Evolutionary conservation across 208 protist genomes (phyloP).

Genomic region (Novymonas esmeraldas): DNA sequence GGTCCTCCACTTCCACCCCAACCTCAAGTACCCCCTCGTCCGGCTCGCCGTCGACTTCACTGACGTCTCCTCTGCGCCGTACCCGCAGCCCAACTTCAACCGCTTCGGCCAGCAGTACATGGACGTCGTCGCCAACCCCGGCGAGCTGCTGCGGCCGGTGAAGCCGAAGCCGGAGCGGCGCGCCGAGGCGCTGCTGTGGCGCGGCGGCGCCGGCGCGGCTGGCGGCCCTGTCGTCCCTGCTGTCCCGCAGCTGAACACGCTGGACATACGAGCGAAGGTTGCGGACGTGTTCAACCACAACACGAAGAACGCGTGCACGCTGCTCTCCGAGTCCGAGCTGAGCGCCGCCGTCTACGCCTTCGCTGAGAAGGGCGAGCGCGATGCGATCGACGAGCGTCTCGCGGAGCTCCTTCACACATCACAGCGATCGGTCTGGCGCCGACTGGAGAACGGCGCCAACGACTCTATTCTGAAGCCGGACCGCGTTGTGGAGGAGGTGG

Average conservation of each 20-base stretch:
- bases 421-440: constrained; percentile 76
- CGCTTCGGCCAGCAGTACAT: constrained; percentile 93
- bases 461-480: constrained; percentile 68
- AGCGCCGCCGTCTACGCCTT: constrained; percentile 90
- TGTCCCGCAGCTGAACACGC: constrained; percentile 52
- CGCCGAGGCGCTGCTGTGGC: constrained; percentile 5
- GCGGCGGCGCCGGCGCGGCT: constrained; percentile 1
- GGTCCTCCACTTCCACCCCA: constrained; percentile 75
- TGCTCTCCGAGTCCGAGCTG: constrained; percentile 85
- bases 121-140: constrained; percentile 87
- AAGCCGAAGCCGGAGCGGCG: constrained; percentile 60
- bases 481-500: constrained; percentile 54
- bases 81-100: constrained; percentile 84
- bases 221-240: constrained; percentile 41
- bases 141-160: constrained; percentile 71
- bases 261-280: constrained; percentile 87
- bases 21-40: constrained; percentile 86
- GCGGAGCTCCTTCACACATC: constrained; percentile 66
- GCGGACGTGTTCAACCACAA: constrained; percentile 87
- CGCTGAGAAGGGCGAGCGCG: constrained; percentile 84
- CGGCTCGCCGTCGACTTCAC: constrained; percentile 84
- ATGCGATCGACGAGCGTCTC: constrained; percentile 87
- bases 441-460: constrained; percentile 55
- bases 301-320: constrained; percentile 67
- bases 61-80: constrained; percentile 69